Evolutionary conservation across 2,329 filamentous ascomycete species (phyloP).

Genomic region (Lasiodiplodia gonubiensis): DNA sequence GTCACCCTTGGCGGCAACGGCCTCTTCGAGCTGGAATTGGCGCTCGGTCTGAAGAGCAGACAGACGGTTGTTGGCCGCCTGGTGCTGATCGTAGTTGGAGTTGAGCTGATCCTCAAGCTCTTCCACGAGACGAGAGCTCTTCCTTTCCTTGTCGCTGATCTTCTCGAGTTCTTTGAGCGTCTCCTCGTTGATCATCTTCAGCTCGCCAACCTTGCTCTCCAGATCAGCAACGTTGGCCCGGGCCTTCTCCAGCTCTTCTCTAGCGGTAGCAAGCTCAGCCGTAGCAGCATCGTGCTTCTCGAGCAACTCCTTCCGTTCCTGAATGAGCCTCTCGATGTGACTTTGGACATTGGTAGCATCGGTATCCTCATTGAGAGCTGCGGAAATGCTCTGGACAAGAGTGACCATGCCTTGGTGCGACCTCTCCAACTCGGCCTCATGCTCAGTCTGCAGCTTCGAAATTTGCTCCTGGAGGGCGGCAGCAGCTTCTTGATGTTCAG

Average conservation of each 20-base stretch:
- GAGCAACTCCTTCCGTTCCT: constrained; percentile 53
- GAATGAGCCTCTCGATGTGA: constrained; percentile 51
- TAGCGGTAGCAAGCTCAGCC: constrained; percentile 49
- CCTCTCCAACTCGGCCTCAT: constrained; percentile 63
- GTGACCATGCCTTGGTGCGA: constrained; percentile 66
- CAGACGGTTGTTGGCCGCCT: constrained; percentile 81
- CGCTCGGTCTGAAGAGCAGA: constrained; percentile 66
- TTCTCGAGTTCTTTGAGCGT: constrained; percentile 63
- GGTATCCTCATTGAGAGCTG: constrained; percentile 68
- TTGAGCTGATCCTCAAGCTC: constrained; percentile 97
- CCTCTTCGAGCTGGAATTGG: constrained; percentile 50
- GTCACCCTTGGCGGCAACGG: constrained; percentile 49
- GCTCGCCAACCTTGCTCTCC: constrained; percentile 52
- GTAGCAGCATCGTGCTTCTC: constrained; percentile 50
- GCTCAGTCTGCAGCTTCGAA: constrained; percentile 30
- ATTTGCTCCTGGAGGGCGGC: constrained; percentile 43
- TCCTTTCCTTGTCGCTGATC: constrained; percentile 74
- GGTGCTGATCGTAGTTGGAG: constrained; percentile 91
- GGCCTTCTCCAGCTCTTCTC: constrained; percentile 51
- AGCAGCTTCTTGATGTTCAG: constrained; percentile 40
- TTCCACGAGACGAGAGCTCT: constrained; percentile 89
- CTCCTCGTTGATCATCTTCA: constrained; percentile 58
- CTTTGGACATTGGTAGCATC: constrained; percentile 48
- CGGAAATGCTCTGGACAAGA: constrained; percentile 67
- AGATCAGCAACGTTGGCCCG: constrained; percentile 46